phyloP scores from a whole-genome alignment of 208 protist species.

The Strigomonas culicis region DNA sequence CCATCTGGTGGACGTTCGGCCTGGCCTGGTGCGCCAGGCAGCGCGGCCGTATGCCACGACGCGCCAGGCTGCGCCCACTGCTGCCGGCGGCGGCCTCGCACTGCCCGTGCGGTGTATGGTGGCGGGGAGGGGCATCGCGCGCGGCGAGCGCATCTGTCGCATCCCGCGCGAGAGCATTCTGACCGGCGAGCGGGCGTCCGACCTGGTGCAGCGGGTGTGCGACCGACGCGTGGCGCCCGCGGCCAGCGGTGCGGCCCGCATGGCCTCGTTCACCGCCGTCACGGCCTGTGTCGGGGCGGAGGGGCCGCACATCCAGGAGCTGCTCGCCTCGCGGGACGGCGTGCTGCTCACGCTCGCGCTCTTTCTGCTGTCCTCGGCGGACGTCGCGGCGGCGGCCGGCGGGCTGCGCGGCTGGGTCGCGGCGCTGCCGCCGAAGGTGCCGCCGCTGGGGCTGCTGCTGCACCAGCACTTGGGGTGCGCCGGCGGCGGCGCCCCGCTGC shows the following conservation, averaged over 20 bases:
- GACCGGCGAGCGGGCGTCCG: constrained; percentile 34
- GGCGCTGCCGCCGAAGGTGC: constrained; percentile 45
- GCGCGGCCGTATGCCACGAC: constrained; percentile 15
- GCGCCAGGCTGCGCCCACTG: constrained; percentile 4
- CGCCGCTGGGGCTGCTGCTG: constrained; percentile 53
- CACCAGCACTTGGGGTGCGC: constrained; percentile 15
- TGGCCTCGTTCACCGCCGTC: no score
- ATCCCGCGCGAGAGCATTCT: constrained; percentile 44
- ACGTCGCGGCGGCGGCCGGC: constrained; percentile 10
- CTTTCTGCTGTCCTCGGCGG: constrained; percentile 32
- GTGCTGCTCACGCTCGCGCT: constrained; percentile 53
- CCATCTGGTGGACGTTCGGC: constrained; percentile 7
- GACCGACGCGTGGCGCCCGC: not conserved
- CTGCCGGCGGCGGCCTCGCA: not conserved
- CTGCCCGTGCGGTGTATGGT: constrained; percentile 60
- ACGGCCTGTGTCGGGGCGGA: no score
- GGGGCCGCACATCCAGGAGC: constrained; percentile 6
- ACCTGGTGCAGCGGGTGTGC: constrained; percentile 28
- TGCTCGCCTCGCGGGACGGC: constrained; percentile 56
- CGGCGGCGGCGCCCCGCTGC: constrained; percentile 28
- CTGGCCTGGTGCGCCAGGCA: constrained; percentile 20
- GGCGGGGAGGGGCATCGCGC: constrained; percentile 35
- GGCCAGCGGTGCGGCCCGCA: not conserved
- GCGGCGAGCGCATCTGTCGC: constrained; percentile 56
- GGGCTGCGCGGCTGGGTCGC: constrained; percentile 37